phyloP scores from a whole-genome alignment of 345 rosid species.

The Gossypium ekmanianum region DNA sequence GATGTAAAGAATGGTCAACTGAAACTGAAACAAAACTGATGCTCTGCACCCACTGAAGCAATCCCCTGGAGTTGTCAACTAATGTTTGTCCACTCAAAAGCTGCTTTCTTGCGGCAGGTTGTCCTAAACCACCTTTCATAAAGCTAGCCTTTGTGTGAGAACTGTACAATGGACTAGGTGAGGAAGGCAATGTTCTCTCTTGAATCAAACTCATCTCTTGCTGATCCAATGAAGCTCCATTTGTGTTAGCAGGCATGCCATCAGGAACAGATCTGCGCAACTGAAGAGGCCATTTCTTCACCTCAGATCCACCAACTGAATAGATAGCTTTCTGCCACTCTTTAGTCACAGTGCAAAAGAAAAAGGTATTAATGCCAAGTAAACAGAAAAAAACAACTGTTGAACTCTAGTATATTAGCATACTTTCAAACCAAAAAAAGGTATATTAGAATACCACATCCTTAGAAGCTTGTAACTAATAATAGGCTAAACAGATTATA shows the following conservation, averaged over 20 bases:
- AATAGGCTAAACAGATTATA: conserved; percentile 10
- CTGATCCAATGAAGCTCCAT: conserved; percentile 76
- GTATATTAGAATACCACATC: neutral
- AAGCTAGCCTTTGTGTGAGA: conserved; percentile 76
- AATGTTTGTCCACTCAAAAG: conserved; percentile 61
- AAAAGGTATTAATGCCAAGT: conserved; percentile 12
- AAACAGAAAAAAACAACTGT: neutral
- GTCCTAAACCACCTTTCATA: conserved; percentile 86
- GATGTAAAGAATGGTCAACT: conserved; percentile 76
- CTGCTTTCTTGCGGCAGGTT: conserved; percentile 73
- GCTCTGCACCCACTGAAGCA: conserved; percentile 97
- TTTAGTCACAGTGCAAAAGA: conserved; percentile 28
- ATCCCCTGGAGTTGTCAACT: conserved; percentile 72
- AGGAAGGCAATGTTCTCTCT: conserved; percentile 82
- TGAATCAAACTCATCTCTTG: conserved; percentile 91
- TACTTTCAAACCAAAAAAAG: too few species aligned
- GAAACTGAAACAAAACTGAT: conserved; percentile 84
- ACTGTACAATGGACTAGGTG: conserved; percentile 77
- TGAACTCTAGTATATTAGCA: neutral
- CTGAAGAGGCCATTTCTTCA: conserved; percentile 94
- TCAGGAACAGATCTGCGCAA: conserved; percentile 80
- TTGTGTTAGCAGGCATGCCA: conserved; percentile 64
- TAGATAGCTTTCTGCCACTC: conserved; percentile 99
- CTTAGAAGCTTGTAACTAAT: neutral
- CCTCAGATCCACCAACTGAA: conserved; percentile 84